Conservation (phyloP, 345 rosid species). For the Cardiospermum halicacabum region DNA sequence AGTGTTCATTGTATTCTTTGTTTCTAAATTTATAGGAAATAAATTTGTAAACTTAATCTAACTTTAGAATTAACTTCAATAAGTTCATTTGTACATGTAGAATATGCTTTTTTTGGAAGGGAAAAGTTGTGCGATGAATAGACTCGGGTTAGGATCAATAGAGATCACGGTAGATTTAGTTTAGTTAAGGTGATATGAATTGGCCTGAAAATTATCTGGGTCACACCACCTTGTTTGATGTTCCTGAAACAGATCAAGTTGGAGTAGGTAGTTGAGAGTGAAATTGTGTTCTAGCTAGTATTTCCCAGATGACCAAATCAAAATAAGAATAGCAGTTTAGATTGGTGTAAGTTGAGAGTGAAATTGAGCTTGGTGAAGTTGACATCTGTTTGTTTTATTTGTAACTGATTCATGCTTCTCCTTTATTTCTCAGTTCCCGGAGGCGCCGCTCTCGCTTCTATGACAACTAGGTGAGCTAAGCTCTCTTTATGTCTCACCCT, state of each 20-base stretch:
- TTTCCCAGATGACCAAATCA: not conserved
- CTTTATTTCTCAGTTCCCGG: constrained; percentile 47
- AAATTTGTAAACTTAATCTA: not conserved
- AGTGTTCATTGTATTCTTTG: constrained; percentile 4
- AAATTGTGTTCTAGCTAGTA: not conserved
- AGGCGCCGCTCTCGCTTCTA: constrained; percentile 75
- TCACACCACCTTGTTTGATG: not conserved
- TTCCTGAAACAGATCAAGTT: not conserved
- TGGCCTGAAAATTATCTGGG: not conserved
- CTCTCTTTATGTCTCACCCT: not conserved
- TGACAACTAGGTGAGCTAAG: constrained; percentile 61
- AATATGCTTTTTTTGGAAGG: too few species aligned
- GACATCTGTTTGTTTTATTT: constrained; percentile 1
- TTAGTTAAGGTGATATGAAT: too few species aligned
- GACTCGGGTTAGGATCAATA: too few species aligned
- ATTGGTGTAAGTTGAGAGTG: too few species aligned
- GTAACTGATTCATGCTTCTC: constrained; percentile 9
- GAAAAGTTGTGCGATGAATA: too few species aligned
- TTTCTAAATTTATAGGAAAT: not conserved
- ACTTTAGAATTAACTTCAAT: too few species aligned
- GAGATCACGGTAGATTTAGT: too few species aligned
- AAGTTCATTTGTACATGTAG: too few species aligned
- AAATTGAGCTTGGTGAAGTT: too few species aligned
- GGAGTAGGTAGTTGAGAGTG: not conserved
- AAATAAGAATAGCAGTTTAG: not conserved